Base-by-base conservation (phyloP, 495 filamentous ascomycete genomes). In the Podospora fimiseda region DNA sequence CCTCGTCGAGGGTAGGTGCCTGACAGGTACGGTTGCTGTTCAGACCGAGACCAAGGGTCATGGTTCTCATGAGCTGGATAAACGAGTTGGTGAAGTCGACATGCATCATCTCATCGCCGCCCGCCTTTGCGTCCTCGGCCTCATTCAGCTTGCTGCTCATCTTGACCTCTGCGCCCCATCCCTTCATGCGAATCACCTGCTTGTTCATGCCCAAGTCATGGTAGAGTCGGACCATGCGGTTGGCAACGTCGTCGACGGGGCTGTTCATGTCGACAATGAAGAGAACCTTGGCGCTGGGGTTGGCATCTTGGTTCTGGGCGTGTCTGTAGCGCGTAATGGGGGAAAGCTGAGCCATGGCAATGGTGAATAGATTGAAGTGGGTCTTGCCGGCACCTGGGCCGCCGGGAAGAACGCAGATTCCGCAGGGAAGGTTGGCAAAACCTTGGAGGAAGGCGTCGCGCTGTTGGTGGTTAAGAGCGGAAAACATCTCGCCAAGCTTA, bases 211-310 rank as follows among this genome's bases (percentile, higher is more conserved):
- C 61, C 0, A 54, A 22, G 0, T 55, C 52, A 2, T 56, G 19
- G 37, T 59, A 60, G 1, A 60, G 36, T 0, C 43, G 48, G 5
- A 54, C 24, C 43, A 57, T 51, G 7, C 55, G 37, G 24, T 56
- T 48, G 9, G 48, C 57, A 9, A 41, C 49, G 27, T 61, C 57
- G 24, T 60, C 59, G 1, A 57, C 43, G 1, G 62, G 48, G 18
- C 49, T 54, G 54, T 65, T 65, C 48, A 68, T 61, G 24, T 68
- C 65, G 15, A 68, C 27, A 1, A 65, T 42, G 42, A 57, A 65
- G 6, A 68, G 52, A 37, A 63, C 52, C 16, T 53, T 63, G 24
- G 42, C 51, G 18, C 11, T 19, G 39, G 15, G 33, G 19, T 2
- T 11, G 41, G 9, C n/a, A n/a, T n/a, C n/a, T 27, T n/a, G 19